A percentile compares a stretch with the other conserved stretches of the same genome.
Evolutionary conservation across 2,329 filamentous ascomycete species (phyloP).

Genomic region (Penicillium sp.): DNA sequence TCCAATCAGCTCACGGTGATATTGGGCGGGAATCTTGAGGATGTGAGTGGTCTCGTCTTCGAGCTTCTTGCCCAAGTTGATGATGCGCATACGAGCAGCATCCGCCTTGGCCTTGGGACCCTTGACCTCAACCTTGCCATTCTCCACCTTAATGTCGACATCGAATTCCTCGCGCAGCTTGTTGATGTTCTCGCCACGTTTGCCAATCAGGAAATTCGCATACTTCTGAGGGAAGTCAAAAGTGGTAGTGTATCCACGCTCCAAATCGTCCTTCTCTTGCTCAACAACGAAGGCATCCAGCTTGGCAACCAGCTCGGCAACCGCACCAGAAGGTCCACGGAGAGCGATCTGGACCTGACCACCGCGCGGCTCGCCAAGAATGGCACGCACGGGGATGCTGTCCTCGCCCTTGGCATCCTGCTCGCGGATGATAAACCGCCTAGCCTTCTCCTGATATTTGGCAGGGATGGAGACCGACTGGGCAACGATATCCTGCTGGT

Average conservation of each 20-base stretch:
- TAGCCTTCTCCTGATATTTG: constrained; percentile 61
- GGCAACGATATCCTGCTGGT: constrained; percentile 52
- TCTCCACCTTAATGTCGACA: constrained; percentile 79
- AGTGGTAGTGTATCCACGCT: constrained; percentile 76
- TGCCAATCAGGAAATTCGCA: constrained; percentile 75
- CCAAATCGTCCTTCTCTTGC: constrained; percentile 87
- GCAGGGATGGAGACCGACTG: constrained; percentile 51
- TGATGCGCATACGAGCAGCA: constrained; percentile 75
- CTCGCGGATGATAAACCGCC: constrained; percentile 54
- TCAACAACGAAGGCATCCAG: constrained; percentile 75
- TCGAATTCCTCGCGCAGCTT: constrained; percentile 65
- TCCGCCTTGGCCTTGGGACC: constrained; percentile 94
- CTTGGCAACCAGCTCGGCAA: constrained; percentile 67
- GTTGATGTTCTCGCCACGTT: constrained; percentile 63
- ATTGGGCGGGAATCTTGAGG: constrained; percentile 88
- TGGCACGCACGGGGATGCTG: constrained; percentile 54
- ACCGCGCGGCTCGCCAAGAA: constrained; percentile 42
- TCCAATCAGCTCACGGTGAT: constrained; percentile 89
- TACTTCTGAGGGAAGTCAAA: constrained; percentile 96
- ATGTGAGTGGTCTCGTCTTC: constrained; percentile 85
- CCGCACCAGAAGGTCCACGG: constrained; percentile 68
- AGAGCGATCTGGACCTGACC: constrained; percentile 56
- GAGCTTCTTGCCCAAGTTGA: constrained; percentile 70
- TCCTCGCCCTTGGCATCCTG: constrained; percentile 48
- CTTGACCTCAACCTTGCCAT: constrained; percentile 92